Percentiles rank a stretch among this genome's conserved stretches.
phyloP scores from a whole-genome alignment of 805 yeast genomes.

The Saccharomycopsis microspora region DNA sequence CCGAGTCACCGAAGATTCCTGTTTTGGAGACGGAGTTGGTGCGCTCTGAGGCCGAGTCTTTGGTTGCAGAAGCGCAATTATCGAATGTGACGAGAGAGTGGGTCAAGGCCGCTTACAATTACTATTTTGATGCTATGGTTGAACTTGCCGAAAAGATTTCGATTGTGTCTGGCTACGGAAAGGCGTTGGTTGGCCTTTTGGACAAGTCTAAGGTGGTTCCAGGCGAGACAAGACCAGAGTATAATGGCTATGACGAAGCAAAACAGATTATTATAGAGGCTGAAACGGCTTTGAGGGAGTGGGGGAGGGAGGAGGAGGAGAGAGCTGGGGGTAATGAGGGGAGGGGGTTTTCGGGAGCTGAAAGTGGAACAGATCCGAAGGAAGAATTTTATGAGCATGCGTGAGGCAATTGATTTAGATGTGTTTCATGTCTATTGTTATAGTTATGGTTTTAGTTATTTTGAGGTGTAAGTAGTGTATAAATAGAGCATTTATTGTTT shows the following conservation, averaged over 20 bases:
- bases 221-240: conserved; percentile 97
- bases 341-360: conserved; percentile 30
- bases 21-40: conserved; percentile 97
- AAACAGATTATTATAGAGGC: conserved; percentile 96
- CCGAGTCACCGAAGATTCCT: conserved; percentile 90
- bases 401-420: neutral
- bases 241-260: conserved; percentile 96
- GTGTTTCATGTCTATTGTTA: neutral
- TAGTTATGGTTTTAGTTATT: no score
- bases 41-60: conserved; percentile 97
- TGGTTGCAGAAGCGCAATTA: conserved; percentile 98
- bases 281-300: conserved; percentile 86
- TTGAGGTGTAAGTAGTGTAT: no score
- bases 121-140: conserved; percentile 91
- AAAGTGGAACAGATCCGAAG: conserved; percentile 23
- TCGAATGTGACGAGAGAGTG: conserved; percentile 97
- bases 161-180: conserved; percentile 96
- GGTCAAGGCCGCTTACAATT: conserved; percentile 92
- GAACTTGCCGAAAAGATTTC: conserved; percentile 96
- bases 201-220: conserved; percentile 98
- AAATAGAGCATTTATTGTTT: no score
- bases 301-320: conserved; percentile 81
- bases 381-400: conserved; percentile 11
- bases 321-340: conserved; percentile 49
- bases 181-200: conserved; percentile 87